Conservation (phyloP, 495 filamentous ascomycete species). For the Penicillium diatomitis region DNA sequence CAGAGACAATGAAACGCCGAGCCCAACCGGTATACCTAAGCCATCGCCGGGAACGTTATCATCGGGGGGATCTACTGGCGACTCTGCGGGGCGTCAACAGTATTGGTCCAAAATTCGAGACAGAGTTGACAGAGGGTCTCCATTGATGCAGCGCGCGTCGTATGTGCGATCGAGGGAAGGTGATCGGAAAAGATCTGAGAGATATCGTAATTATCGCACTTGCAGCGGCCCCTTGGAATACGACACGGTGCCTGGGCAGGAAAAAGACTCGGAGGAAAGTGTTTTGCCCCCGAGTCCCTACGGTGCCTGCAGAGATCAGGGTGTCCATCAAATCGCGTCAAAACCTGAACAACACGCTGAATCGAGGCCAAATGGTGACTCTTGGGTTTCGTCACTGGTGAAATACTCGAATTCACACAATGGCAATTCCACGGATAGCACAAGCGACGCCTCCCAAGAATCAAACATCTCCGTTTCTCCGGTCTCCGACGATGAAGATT, state of each 20-base stretch:
- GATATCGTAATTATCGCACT: background rate
- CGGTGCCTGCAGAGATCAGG: conserved; percentile 4
- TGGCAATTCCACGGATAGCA: conserved; percentile 14
- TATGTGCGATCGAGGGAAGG: conserved; percentile 15
- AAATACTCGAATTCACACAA: conserved; percentile 11
- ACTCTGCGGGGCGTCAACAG: conserved; percentile 17
- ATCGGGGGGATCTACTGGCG: conserved; percentile 7
- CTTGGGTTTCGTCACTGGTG: conserved; percentile 12
- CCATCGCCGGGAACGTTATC: conserved; percentile 7
- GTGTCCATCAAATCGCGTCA: background rate
- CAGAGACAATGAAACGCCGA: conserved; percentile 11
- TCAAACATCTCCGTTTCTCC: conserved; percentile 28
- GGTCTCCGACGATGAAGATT: conserved; percentile 22
- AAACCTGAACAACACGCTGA: conserved; percentile 12
- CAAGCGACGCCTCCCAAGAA: conserved; percentile 20
- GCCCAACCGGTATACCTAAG: conserved; percentile 15
- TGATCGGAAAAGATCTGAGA: conserved; percentile 9
- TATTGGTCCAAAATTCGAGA: conserved; percentile 25
- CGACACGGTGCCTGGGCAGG: conserved; percentile 13
- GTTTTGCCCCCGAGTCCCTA: conserved; percentile 19
- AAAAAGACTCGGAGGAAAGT: conserved; percentile 19
- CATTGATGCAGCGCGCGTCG: conserved; percentile 6
- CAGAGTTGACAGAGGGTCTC: conserved; percentile 23
- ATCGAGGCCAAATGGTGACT: conserved; percentile 19
- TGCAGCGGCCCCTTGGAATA: conserved; percentile 3